phyloP scores from a whole-genome alignment of 2,329 filamentous ascomycete species.

The Escovopsis sp. region DNA sequence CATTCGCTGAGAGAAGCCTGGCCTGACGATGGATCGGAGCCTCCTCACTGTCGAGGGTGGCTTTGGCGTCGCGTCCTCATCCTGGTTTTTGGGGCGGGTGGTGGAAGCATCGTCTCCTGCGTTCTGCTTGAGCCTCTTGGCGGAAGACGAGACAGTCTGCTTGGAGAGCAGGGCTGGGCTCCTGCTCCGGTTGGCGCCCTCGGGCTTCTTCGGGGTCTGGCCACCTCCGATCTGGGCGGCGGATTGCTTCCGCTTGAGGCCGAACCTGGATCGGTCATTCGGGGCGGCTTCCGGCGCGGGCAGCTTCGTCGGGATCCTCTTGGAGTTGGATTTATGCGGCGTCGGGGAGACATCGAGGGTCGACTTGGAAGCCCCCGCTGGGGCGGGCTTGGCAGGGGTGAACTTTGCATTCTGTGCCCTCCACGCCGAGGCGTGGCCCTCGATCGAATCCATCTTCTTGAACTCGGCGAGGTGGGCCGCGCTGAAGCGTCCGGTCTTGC shows the following conservation, averaged over 20 bases:
- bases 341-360: constrained; percentile 22
- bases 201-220: constrained; percentile 14
- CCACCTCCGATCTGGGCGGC: constrained; percentile 18
- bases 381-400: constrained; percentile 26
- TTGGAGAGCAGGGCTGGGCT: constrained; percentile 3
- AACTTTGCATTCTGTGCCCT: constrained; percentile 40
- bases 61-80: constrained; percentile 33
- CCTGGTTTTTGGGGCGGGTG: constrained; percentile 41
- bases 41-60: constrained; percentile 22
- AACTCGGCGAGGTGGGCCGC: constrained; percentile 78
- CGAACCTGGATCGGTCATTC: constrained; percentile 19
- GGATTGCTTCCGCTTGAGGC: constrained; percentile 19
- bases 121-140: constrained; percentile 59
- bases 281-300: constrained; percentile 50
- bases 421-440: constrained; percentile 67
- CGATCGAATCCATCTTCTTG: constrained; percentile 96
- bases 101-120: constrained; percentile 55
- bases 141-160: constrained; percentile 17
- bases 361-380: constrained; percentile 15
- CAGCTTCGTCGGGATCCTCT: constrained; percentile 37
- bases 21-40: constrained; percentile 22
- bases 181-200: constrained; percentile 9
- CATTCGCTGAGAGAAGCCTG: constrained; percentile 43
- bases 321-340: constrained; percentile 28
- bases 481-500: constrained; percentile 66